Conservation (phyloP, 768 basidiomycete genomes). For the Suillus alpinus region DNA sequence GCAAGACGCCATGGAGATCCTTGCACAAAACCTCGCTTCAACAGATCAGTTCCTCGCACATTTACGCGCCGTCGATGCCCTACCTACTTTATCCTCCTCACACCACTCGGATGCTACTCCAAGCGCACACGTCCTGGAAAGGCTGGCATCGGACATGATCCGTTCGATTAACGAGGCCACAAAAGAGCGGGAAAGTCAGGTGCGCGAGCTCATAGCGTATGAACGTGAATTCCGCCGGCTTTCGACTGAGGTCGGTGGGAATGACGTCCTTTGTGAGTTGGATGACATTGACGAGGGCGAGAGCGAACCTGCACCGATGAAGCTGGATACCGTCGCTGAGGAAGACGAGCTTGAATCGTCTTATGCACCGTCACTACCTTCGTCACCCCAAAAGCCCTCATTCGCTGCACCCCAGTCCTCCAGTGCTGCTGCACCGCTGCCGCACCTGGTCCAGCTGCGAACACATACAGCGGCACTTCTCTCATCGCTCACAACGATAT, state of each 20-base stretch:
- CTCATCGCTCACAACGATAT: slow-evolving; percentile 70
- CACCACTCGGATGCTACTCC: slow-evolving; percentile 25
- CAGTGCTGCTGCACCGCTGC: slow-evolving; percentile 16
- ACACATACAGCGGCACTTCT: slow-evolving; percentile 73
- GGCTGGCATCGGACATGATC: slow-evolving; percentile 72
- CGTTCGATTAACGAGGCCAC: slow-evolving; percentile 72
- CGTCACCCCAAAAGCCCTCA: slow-evolving; percentile 56
- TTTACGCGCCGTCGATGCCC: slow-evolving; percentile 66
- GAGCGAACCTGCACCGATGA: slow-evolving; percentile 24
- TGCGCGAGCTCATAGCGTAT: slow-evolving; percentile 72
- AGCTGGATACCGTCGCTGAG: slow-evolving; percentile 38
- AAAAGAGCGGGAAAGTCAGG: slow-evolving; percentile 76
- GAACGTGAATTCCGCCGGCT: slow-evolving; percentile 81
- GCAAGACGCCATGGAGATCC: slow-evolving; percentile 67
- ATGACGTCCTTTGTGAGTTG: slow-evolving; percentile 65
- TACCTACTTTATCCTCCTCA: slow-evolving; percentile 33
- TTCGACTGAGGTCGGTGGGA: slow-evolving; percentile 73
- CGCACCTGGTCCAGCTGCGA: slow-evolving; percentile 59
- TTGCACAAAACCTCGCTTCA: slow-evolving; percentile 70
- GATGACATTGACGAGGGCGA: slow-evolving; percentile 57
- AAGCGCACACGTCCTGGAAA: slow-evolving; percentile 49
- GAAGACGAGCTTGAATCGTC: slow-evolving; percentile 35
- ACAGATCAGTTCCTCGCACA: slow-evolving; percentile 76
- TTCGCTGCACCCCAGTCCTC: slow-evolving; percentile 46
- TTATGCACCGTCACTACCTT: slow-evolving; percentile 37